phyloP scores from a whole-genome alignment of 2,329 filamentous ascomycete species.

The Penicillium sp. region DNA sequence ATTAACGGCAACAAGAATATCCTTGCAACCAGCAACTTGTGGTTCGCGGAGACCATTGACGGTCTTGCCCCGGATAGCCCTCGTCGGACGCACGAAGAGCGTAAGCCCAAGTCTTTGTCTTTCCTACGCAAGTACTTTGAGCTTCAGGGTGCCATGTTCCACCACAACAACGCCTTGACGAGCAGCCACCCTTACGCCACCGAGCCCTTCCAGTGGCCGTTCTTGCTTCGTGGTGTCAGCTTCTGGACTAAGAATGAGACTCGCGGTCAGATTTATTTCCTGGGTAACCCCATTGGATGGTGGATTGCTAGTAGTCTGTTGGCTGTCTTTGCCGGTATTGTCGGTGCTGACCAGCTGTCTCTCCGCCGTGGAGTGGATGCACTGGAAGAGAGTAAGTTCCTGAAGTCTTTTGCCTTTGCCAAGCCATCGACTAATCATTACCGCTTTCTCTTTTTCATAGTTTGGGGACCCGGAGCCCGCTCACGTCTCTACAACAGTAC shows the following conservation, averaged over 20 bases:
- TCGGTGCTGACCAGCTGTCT: slow-evolving; percentile 88
- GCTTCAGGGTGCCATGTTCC: slow-evolving; percentile 97
- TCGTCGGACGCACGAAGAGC: slow-evolving; percentile 68
- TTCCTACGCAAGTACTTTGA: slow-evolving; percentile 96
- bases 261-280: slow-evolving; percentile 94
- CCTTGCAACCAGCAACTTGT: slow-evolving; percentile 81
- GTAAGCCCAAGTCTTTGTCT: slow-evolving; percentile 73
- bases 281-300: slow-evolving; percentile 95
- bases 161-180: slow-evolving; percentile 96
- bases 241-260: slow-evolving; percentile 99
- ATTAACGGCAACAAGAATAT: slow-evolving; percentile 99
- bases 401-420: background rate
- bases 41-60: slow-evolving; percentile 89
- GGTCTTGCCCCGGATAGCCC: slow-evolving; percentile 65
- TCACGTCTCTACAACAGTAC: slow-evolving; percentile 96
- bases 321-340: slow-evolving; percentile 86
- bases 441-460: slow-evolving; percentile 19
- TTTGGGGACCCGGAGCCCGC: slow-evolving; percentile 63
- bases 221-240: slow-evolving; percentile 91
- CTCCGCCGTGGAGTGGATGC: slow-evolving; percentile 89
- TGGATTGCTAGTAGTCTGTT: slow-evolving; percentile 90
- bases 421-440: slow-evolving; percentile 5
- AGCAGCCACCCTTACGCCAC: slow-evolving; percentile 95
- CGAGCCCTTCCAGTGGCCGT: slow-evolving; percentile 94
- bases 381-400: slow-evolving; percentile 76